Evolutionary conservation across 495 filamentous ascomycete species (phyloP).

Genomic region (Aspergillus biplanus): DNA sequence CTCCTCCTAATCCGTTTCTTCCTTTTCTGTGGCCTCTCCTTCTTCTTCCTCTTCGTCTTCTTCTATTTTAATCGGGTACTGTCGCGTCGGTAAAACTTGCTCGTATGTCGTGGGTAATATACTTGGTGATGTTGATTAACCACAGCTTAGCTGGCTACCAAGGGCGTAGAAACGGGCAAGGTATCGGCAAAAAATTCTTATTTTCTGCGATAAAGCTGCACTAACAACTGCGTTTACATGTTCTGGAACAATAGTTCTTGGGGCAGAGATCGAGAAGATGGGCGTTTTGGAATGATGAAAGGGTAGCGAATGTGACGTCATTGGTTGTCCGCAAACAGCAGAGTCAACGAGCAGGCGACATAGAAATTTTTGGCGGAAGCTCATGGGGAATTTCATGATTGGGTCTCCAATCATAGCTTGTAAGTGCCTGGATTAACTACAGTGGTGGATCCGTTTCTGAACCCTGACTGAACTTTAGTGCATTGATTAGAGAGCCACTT

Average conservation of each 20-base stretch:
- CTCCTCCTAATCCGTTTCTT: too few species aligned
- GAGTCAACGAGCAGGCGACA: not conserved
- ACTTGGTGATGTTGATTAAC: too few species aligned
- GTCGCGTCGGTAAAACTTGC: not conserved
- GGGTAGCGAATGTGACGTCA: not conserved
- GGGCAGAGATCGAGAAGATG: too few species aligned
- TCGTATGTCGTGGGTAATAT: too few species aligned
- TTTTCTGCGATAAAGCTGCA: not conserved
- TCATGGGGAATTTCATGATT: too few species aligned
- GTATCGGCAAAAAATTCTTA: not conserved
- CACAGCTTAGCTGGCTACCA: too few species aligned
- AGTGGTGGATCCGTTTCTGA: too few species aligned
- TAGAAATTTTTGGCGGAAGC: too few species aligned
- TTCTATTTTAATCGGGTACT: not conserved
- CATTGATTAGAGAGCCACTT: not conserved
- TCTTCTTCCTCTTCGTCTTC: too few species aligned
- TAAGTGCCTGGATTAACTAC: too few species aligned
- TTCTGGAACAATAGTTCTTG: not conserved
- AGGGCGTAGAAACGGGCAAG: not conserved
- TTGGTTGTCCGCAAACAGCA: not conserved
- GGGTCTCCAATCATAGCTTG: too few species aligned
- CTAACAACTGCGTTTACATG: not conserved
- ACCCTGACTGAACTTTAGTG: not conserved
- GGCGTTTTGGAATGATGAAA: not conserved
- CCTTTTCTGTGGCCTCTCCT: too few species aligned